Base-by-base conservation (phyloP, 371 early-diverging fungal genomes). In the Saksenaea vasiformis region DNA sequence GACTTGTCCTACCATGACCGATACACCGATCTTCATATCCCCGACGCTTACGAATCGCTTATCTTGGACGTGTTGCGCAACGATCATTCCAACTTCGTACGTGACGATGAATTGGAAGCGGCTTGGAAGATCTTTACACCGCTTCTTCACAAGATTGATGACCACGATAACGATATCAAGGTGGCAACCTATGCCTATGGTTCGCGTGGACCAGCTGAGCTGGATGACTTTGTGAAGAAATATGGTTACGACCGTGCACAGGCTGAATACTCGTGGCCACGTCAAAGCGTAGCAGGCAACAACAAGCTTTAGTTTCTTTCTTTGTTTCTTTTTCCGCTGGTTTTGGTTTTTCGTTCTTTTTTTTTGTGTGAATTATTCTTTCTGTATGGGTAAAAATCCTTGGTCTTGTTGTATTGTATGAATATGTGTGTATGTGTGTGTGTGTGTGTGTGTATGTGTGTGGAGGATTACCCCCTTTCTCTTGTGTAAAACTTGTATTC, bases 71-170 rank as follows among this genome's bases (percentile, higher is more conserved):
- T 90, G 2, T 74, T 98, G 28, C 86, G 88, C 43, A 94, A 92
- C 24, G 97, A 98, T 67, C 94, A 95, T 73, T 89, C 93, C 69
- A 97, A 98, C 85, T 97, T 98, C 88, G 96, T 98, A 51, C 89
- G 98, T 44, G 90, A 91, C 70, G 98, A 97, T 74, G 98, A 97
- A 76, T 79, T 97, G 35, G 95, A 95, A 53, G 95, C 91, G 36
- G 95, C 98, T 5, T 98, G 98, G 98, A 91, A 89, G 68, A 95
- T 98, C 59, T 97, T 98, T 71, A 97, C 97, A 0, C 98, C 98
- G 0, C 79, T 96, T 44, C 78, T 97, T 65, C 92, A 96, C 79
- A 69, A 88, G 66, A 93, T 97, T 68, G 96, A 97, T 64, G 56
- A 69, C 17, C 19, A 70, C 57, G 62, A 72, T 11, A 68, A 67